Base-by-base conservation (phyloP, 1,284 basidiomycete genomes). In the Fomitopsis schrenkii region DNA sequence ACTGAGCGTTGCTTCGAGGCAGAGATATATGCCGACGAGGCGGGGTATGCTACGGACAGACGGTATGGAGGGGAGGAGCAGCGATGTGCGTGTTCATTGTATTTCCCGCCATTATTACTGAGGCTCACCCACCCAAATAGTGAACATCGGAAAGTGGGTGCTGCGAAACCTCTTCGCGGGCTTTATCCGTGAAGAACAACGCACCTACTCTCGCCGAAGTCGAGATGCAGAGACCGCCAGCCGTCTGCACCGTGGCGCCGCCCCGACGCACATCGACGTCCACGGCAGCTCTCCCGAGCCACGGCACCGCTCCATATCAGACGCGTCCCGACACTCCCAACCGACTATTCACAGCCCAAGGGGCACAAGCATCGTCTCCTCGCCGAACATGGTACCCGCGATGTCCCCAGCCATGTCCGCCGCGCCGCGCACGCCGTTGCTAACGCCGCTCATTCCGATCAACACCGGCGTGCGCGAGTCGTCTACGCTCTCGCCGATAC, bases 1-100 rank as follows among this genome's bases (percentile, higher is more conserved):
- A 92, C 87, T 60, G 94, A 97, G 67, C 78, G 84, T 54, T 94
- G 90, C 66, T 98, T 98, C 73, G 95, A 98, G 63, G 93, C 94
- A 10, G 97, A 99, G 76, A 87, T 97, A 3, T 98, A 97, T 72
- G 87, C 91, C 3, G 96, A 98, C 72, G 97, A 99, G 75, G 86
- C 87, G 59, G 92, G 87, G 28, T 87, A 85, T 73, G 78, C 73
- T 8, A 76, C 78, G 35, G 83, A 87, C 59, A 79, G 79, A 28
- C 76, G 79, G 55, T 83, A 86, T 64, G 84, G 80, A 33, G 30
- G 30, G 54, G 93, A 95, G 55, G 96, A 98, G 70, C 81, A 87
- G 14, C 84, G 93, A 74, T 71, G 94, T 95, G 66, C 85, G 14
- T 15, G 1, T 10, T 15, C 7, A 17, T 33, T 1, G 15, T 10